Evolutionary conservation across 441 rosid genomes (phyloP), one percentile per base, ranked within the genome.

Genomic region (Arabidopsis lyrata): DNA sequence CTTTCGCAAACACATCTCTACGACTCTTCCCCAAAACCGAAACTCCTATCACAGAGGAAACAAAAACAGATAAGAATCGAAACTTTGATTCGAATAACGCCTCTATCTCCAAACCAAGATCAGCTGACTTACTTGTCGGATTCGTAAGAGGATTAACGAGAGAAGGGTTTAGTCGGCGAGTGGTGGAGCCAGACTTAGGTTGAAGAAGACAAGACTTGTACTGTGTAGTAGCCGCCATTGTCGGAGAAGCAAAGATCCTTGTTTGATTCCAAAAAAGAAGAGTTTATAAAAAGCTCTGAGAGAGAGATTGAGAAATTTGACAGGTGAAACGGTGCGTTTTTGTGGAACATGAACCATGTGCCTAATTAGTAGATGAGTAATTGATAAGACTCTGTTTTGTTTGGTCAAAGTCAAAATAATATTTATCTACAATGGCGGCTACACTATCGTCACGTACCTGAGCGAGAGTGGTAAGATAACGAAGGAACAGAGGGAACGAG

Each of bases 1-100:
- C 72, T 78, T 76, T 84, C 67, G 83, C 81, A 48, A 53, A 42
- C 22, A 77, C 65, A 78, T 85, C 73, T 73, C 63, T 63, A 66
- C 56, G 79, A 66, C 66, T 82, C 78, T 77, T 85, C 1, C 73
- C 72, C 56, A 60, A 79, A 76, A 60, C 77, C 63, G 78, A 76
- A 36, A 50, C 77, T 94, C 88, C 79, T 70, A 22, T 60, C 36
- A 62, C 32, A 71, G 20, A 61, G 42, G 2, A 24, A 11, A 31
- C 7, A 12, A 35, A 22, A 49, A 50, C 50, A 32, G 13, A 56
- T 39, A 5, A 10, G 31, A 34, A 31, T 27, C 45, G 14, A 34
- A 70, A 38, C 68, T n/a, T 45, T 27, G 31, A 52, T 47, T 38
- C 65, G 14, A 65, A 42, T 41, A 52, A 59, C 8, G 68, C 2